Conservation (phyloP, 2,329 filamentous ascomycete genomes). For the Xylaria sp. region DNA sequence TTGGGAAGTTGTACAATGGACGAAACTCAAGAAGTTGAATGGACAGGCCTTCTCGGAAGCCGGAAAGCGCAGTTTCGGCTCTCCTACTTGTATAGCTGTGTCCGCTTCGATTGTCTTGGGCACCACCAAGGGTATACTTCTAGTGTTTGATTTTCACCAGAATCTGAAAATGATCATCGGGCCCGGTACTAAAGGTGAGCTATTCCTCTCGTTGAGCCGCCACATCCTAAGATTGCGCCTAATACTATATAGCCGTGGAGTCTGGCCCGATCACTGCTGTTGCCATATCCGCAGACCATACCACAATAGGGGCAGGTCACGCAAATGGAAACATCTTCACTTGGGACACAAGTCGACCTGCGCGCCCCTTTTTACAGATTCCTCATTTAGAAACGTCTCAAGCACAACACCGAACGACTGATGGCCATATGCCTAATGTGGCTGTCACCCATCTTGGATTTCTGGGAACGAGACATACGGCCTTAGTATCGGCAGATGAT, state of each 20-base stretch:
- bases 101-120: slow-evolving; percentile 85
- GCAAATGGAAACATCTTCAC: slow-evolving; percentile 89
- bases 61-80: slow-evolving; percentile 86
- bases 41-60: slow-evolving; percentile 87
- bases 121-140: slow-evolving; percentile 87
- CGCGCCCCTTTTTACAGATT: slow-evolving; percentile 83
- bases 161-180: slow-evolving; percentile 91
- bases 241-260: slow-evolving; percentile 64
- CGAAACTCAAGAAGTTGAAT: slow-evolving; percentile 82
- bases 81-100: slow-evolving; percentile 82
- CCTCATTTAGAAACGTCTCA: slow-evolving; percentile 65
- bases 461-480: slow-evolving; percentile 86
- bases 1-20: slow-evolving; percentile 98
- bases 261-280: slow-evolving; percentile 82
- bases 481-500: slow-evolving; percentile 90
- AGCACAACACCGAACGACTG: slow-evolving; percentile 58
- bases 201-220: not conserved
- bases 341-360: slow-evolving; percentile 82
- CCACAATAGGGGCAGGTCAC: slow-evolving; percentile 86
- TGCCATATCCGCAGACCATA: slow-evolving; percentile 88
- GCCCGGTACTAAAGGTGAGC: slow-evolving; percentile 77
- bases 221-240: slow-evolving; percentile 22
- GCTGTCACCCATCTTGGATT: slow-evolving; percentile 90
- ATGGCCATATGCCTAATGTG: slow-evolving; percentile 76
- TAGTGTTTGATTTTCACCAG: slow-evolving; percentile 97